Conservation (phyloP, 495 filamentous ascomycete species). For the Aspergillus nidulans region DNA sequence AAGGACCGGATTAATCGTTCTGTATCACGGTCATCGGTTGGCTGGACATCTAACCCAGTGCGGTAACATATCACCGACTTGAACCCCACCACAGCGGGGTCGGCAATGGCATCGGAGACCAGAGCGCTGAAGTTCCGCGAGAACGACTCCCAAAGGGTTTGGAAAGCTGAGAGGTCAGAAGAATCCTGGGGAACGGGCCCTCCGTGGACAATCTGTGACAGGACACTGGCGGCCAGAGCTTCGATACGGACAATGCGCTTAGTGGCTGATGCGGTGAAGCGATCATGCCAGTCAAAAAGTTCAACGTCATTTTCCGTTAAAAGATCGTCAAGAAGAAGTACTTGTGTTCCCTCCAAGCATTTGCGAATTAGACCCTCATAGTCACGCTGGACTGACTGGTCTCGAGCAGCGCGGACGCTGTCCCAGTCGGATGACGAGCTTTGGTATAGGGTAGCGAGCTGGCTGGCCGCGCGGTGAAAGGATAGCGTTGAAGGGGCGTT, state of each 20-base stretch:
- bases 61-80: slow-evolving; percentile 85
- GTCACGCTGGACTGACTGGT: slow-evolving; percentile 49
- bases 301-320: slow-evolving; percentile 56
- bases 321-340: slow-evolving; percentile 76
- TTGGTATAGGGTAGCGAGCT: slow-evolving; percentile 60
- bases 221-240: slow-evolving; percentile 61
- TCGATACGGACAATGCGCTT: slow-evolving; percentile 85
- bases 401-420: slow-evolving; percentile 57
- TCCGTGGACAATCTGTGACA: slow-evolving; percentile 40
- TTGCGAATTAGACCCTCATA: slow-evolving; percentile 54
- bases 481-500: slow-evolving; percentile 58
- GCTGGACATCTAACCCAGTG: slow-evolving; percentile 57
- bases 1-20: slow-evolving; percentile 27
- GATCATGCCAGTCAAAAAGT: slow-evolving; percentile 65
- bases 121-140: slow-evolving; percentile 39
- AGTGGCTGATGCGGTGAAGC: slow-evolving; percentile 55
- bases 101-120: slow-evolving; percentile 51
- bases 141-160: slow-evolving; percentile 35
- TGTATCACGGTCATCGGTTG: slow-evolving; percentile 23
- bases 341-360: slow-evolving; percentile 73
- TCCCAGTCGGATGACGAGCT: slow-evolving; percentile 56
- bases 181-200: background rate
- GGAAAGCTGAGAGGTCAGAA: slow-evolving; percentile 9
- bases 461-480: slow-evolving; percentile 64
- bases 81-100: slow-evolving; percentile 74